Conservation (phyloP, 164 flowering plant genomes). For the Aristolochia californica region DNA sequence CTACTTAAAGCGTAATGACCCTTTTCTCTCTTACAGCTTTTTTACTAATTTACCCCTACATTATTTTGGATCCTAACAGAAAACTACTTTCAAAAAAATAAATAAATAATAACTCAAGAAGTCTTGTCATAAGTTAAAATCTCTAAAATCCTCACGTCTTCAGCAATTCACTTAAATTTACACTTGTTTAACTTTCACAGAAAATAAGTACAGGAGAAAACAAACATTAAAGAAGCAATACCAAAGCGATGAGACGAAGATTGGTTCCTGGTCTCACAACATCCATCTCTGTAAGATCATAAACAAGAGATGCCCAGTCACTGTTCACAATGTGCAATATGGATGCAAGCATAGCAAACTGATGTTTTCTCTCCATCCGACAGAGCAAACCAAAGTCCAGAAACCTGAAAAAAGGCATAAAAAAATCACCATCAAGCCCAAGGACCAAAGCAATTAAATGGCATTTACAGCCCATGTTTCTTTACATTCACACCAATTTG, state of each 20-base stretch:
- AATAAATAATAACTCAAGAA: background rate
- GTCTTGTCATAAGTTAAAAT: too few relatives aligned
- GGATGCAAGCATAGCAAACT: slow-evolving; percentile 86
- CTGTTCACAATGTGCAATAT: slow-evolving; percentile 88
- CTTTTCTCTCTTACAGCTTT: too few relatives aligned
- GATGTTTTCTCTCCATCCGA: slow-evolving; percentile 88
- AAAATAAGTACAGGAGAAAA: background rate
- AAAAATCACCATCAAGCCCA: background rate
- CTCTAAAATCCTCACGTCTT: too few relatives aligned
- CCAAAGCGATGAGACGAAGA: slow-evolving; percentile 65
- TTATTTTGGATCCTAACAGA: too few relatives aligned
- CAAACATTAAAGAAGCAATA: slow-evolving; percentile 20
- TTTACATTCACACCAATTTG: too few relatives aligned
- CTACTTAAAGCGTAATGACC: too few relatives aligned
- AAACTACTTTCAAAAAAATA: background rate
- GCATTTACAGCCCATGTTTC: background rate
- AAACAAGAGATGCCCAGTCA: slow-evolving; percentile 84
- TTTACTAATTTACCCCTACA: too few relatives aligned
- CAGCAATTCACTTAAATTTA: background rate
- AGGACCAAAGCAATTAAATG: background rate
- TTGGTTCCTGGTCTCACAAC: slow-evolving; percentile 73
- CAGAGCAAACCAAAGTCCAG: slow-evolving; percentile 95
- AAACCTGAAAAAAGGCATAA: slow-evolving; percentile 37
- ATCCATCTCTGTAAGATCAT: slow-evolving; percentile 75
- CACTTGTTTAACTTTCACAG: background rate